These are phyloP conservation scores for Fusarium sterilihyphosum DNA, from an alignment of 2,329 filamentous ascomycete species.

Conservation along the genomic window DNA sequence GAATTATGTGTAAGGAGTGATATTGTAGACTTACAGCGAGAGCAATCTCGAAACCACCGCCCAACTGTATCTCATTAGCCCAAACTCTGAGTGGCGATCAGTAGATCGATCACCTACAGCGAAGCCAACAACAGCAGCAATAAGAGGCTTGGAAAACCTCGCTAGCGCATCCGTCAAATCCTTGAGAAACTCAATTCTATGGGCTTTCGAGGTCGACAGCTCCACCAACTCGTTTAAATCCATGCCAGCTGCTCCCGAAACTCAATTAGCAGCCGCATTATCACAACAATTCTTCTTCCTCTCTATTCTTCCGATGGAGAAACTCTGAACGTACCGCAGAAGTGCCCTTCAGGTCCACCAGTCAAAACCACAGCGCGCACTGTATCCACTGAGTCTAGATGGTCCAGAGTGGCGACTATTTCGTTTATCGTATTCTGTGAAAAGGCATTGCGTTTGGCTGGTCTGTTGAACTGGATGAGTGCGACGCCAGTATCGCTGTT, in stretches of 20 bases:
- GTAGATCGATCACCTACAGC: constrained; percentile 12
- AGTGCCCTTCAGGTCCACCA: constrained; percentile 25
- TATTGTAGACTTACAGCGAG: constrained; percentile 20
- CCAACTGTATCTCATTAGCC: constrained; percentile 15
- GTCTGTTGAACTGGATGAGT: constrained; percentile 28
- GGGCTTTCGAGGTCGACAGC: constrained; percentile 23
- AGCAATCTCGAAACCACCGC: constrained; percentile 33
- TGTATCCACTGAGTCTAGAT: constrained; percentile 12
- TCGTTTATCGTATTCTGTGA: constrained; percentile 27
- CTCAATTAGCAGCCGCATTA: neutral
- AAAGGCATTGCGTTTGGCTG: constrained; percentile 32
- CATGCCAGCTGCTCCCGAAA: constrained; percentile 22
- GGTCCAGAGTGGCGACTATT: constrained; percentile 9
- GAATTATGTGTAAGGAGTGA: neutral
- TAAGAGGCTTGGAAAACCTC: constrained; percentile 23
- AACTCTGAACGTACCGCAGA: constrained; percentile 19
- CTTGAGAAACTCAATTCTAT: constrained; percentile 23
- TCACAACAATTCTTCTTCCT: neutral
- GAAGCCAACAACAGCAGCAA: constrained; percentile 30
- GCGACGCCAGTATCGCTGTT: constrained; percentile 8
- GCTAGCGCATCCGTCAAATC: constrained; percentile 28
- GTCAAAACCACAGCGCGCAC: constrained; percentile 24
- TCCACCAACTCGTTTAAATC: constrained; percentile 29
- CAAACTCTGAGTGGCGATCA: neutral
- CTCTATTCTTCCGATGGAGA: neutral